Conservation (phyloP, 1,139 yeast genomes). For the Pneumocystis carinii region DNA sequence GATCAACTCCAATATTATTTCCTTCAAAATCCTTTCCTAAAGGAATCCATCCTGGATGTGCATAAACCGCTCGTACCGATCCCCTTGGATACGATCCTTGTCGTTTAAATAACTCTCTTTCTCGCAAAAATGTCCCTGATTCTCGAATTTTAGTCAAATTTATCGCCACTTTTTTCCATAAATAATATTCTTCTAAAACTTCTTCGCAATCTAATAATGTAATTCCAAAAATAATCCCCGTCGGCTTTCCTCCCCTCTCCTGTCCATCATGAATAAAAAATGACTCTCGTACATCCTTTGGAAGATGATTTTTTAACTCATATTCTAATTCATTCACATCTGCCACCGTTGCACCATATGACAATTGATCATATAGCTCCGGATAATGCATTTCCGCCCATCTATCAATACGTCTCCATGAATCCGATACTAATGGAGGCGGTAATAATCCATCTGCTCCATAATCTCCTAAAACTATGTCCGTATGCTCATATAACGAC, state of each 20-base stretch:
- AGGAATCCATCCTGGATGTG: slow-evolving; percentile 86
- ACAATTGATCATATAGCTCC: slow-evolving; percentile 57
- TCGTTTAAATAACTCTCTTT: slow-evolving; percentile 9
- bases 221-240: slow-evolving; percentile 61
- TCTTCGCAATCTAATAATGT: slow-evolving; percentile 57
- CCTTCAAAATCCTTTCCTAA: slow-evolving; percentile 76
- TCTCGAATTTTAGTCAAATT: slow-evolving; percentile 11
- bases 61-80: slow-evolving; percentile 53
- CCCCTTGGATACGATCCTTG: slow-evolving; percentile 69
- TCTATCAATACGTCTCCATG: slow-evolving; percentile 59
- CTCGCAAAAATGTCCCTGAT: slow-evolving; percentile 10
- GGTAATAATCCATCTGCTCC: slow-evolving; percentile 40
- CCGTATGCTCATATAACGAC: not conserved
- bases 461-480: slow-evolving; percentile 37
- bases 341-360: slow-evolving; percentile 55
- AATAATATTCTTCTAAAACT: slow-evolving; percentile 50
- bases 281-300: slow-evolving; percentile 62
- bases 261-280: slow-evolving; percentile 72
- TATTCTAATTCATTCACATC: slow-evolving; percentile 66
- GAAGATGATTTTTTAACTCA: slow-evolving; percentile 52
- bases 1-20: slow-evolving; percentile 75
- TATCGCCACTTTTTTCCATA: slow-evolving; percentile 55
- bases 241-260: slow-evolving; percentile 57
- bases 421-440: slow-evolving; percentile 51
- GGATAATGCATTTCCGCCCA: slow-evolving; percentile 72